Base-by-base conservation (phyloP, 1,284 basidiomycete genomes). In the Tilletia walkeri region DNA sequence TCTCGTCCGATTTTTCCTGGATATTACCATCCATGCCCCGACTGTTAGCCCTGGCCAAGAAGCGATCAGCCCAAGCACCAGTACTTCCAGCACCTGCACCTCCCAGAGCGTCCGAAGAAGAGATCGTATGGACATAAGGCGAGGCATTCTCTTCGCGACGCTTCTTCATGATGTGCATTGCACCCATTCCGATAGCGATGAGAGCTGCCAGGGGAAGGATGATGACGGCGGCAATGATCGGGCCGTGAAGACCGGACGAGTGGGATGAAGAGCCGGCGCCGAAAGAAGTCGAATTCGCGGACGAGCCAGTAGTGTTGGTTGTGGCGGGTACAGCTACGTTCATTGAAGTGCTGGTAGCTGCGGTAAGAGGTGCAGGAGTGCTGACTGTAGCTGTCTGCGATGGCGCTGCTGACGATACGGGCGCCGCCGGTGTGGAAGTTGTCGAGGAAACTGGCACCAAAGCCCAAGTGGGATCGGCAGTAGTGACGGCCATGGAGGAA, bases 181-280 rank as follows among this genome's bases (percentile, higher is more conserved):
- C 14, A n/a, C 59, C 59, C 59, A 63, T 63, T 24, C 34, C 59
- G 36, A 63, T 10, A n/a, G 59, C 59, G 36, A 63, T 18, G 4
- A 63, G 34, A 14, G 59, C 59, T 24, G 34, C 30, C 12, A 63
- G 59, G 4, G 59, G 59, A 24, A 63, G 59, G 36, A 63, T 63
- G 10, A 63, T 34, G 16, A 63, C 59, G 36, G 59, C 59, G 18
- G 59, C 59, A 63, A 63, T 63, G 59, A 63, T 34, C 16, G 30
- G 30, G 12, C 59, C 59, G 36, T 63, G 59, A 6, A 63, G 30
- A 12, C 59, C 59, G n/a, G 30, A n/a, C 4, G 30, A 9, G 41
- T 45, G 56, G 7, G 36, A 24, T 34, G 56, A 61, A 5, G 54
- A 56, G 20, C 54, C 20, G 20, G 16, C 20, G 24, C 10, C 24